Base-by-base conservation (phyloP, 2,329 filamentous ascomycete genomes). In the Cladobotryum mycophilum region DNA sequence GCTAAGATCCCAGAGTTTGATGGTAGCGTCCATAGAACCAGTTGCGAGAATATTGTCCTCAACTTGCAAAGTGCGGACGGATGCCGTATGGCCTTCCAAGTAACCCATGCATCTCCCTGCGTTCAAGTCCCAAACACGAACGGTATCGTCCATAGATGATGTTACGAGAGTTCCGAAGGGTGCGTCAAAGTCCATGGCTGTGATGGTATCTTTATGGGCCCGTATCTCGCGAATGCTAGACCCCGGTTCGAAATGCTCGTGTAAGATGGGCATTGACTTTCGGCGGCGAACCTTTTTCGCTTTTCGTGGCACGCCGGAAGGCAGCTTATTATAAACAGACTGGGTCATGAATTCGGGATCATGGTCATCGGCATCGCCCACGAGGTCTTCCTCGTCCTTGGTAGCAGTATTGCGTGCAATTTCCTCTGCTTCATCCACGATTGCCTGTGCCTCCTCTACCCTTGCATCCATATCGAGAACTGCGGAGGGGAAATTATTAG, bases 151-250 rank as follows among this genome's bases (percentile, higher is more conserved):
- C 61, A 96, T 74, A 9, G 91, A 88, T 9, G 93, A 86, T 7
- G 90, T 92, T 5, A 97, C 89, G 81, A 97, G 83, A 17, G 89
- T 95, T 14, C 93, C 93, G 67, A 97, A 97, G 0, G 93, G 93
- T n/a, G 86, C 87, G 66, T 99, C 93, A 67, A 99, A 99, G 70
- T 97, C 93, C 54, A 99, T 68, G 7, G 92, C 87, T 1, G 91
- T 95, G 55, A 99, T 86, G 52, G 80, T 81, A 65, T 99, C 93
- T 47, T 82, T 84, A 67, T 99, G 93, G 2, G 92, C 90, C 58
- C 88, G 85, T 51, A 97, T 79, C 66, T 96, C 89, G 58, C 86
- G 86, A 61, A 99, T 96, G 61, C 80, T 82, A 34, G 88, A 90
- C 15, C 93, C 93, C 3, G 92, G 85, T 56, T 95, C 85, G 65